A percentile compares a stretch with the other conserved stretches of the same genome.
These are phyloP conservation scores for Metschnikowia shivogae DNA, from an alignment of 805 yeast species.

Conservation along the genomic window DNA sequence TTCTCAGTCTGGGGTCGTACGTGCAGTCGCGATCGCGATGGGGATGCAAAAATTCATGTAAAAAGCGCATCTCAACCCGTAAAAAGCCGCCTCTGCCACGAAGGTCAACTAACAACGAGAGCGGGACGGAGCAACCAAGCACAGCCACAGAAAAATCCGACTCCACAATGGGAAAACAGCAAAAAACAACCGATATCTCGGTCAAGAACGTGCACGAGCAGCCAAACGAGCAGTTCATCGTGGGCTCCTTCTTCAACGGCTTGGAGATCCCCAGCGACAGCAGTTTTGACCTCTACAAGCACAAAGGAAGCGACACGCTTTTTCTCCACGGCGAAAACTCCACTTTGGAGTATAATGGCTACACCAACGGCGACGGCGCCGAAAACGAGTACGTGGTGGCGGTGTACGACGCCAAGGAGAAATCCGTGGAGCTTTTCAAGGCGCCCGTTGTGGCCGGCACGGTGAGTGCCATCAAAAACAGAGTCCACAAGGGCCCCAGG, in stretches of 20 bases:
- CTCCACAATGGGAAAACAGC: neutral
- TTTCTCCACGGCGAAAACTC: constrained; percentile 76
- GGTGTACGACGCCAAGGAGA: constrained; percentile 64
- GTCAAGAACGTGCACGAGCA: constrained; percentile 3
- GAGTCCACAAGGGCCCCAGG: constrained; percentile 56
- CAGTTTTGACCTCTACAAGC: constrained; percentile 58
- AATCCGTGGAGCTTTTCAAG: constrained; percentile 59
- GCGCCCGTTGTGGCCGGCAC: constrained; percentile 59
- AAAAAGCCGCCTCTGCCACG: too few species aligned
- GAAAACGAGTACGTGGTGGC: constrained; percentile 65
- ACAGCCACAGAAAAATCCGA: neutral
- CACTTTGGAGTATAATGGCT: constrained; percentile 69
- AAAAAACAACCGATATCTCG: constrained; percentile 1
- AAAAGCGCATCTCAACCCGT: neutral
- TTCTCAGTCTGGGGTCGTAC: neutral
- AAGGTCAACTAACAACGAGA: too few species aligned
- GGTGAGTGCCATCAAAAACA: constrained; percentile 59
- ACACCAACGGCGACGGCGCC: constrained; percentile 25
- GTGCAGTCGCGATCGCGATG: constrained; percentile 4
- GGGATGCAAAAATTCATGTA: constrained; percentile 3
- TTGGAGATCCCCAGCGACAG: constrained; percentile 56
- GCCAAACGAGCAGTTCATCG: constrained; percentile 33
- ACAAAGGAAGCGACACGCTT: constrained; percentile 36
- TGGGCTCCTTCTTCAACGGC: constrained; percentile 81
- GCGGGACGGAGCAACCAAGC: neutral